Conservation (phyloP, 495 filamentous ascomycete genomes). For the Talaromyces adpressus region DNA sequence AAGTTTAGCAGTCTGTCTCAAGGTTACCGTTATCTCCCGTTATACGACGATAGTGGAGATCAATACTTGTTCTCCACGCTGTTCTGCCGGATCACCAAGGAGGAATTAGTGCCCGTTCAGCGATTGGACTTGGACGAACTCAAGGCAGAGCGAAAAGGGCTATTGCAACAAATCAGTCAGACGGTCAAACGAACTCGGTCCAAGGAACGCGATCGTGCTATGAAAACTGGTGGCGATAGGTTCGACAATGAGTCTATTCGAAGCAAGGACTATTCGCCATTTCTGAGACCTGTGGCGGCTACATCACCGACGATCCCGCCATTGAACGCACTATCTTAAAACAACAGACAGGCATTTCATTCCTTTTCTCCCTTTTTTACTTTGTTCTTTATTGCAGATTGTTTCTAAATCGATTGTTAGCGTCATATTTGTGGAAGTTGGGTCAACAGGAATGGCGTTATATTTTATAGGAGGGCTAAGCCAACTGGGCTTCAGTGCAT, state of each 20-base stretch:
- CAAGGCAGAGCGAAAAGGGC: conserved; percentile 40
- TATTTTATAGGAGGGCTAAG: background rate
- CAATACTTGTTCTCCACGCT: conserved; percentile 91
- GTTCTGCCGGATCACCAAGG: conserved; percentile 77
- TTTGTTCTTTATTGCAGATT: background rate
- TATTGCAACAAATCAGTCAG: conserved; percentile 42
- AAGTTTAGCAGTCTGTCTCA: conserved; percentile 85
- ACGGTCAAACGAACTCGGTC: conserved; percentile 45
- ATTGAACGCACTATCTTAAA: background rate
- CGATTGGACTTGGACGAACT: conserved; percentile 41
- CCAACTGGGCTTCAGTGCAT: background rate
- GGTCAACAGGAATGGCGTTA: background rate
- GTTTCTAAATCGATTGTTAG: background rate
- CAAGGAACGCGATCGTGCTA: conserved; percentile 24
- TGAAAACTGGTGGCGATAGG: background rate
- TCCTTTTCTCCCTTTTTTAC: background rate
- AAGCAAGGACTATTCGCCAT: conserved; percentile 7
- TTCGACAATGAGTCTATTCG: conserved; percentile 1
- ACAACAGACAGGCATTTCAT: background rate
- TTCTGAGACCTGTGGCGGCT: background rate
- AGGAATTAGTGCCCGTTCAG: conserved; percentile 44
- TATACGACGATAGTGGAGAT: conserved; percentile 82
- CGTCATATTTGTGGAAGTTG: background rate
- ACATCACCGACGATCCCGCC: conserved; percentile 7
- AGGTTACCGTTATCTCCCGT: conserved; percentile 94